Evolutionary conservation across 2,329 filamentous ascomycete species (phyloP).

Genomic region (Talaromyces sp.): DNA sequence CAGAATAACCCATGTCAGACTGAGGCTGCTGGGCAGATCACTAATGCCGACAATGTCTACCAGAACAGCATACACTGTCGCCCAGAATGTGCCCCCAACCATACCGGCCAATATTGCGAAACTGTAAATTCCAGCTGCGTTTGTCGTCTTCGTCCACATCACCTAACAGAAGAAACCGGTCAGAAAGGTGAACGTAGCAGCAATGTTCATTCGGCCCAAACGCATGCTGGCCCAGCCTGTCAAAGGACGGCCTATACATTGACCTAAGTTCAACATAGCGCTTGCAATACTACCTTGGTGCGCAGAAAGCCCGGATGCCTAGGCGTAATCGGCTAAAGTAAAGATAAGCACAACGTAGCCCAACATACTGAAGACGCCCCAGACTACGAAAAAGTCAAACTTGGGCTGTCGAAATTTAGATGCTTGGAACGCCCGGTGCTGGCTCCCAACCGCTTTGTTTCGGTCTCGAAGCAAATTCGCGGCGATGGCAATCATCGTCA

Average conservation of each 20-base stretch:
- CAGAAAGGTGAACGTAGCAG: constrained; percentile 52
- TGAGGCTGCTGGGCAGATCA: constrained; percentile 5
- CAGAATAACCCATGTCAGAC: constrained; percentile 2
- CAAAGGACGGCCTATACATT: constrained; percentile 54
- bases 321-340: constrained; percentile 56
- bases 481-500: constrained; percentile 39
- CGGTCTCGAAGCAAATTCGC: constrained; percentile 39
- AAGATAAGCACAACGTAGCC: constrained; percentile 65
- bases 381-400: constrained; percentile 32
- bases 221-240: constrained; percentile 62
- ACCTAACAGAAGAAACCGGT: constrained; percentile 21
- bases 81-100: not conserved
- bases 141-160: not conserved
- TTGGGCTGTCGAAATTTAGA: not conserved
- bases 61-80: not conserved
- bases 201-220: constrained; percentile 62
- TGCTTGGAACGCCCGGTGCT: not conserved
- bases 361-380: constrained; percentile 60
- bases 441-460: not conserved
- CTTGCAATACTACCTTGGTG: not conserved
- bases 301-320: not conserved
- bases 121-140: not conserved
- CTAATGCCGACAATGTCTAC: constrained; percentile 7
- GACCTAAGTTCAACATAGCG: constrained; percentile 58
- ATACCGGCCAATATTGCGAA: not conserved